A percentile compares a stretch with the other conserved stretches of the same genome.
Conservation (phyloP, 306 rosid species). For the Rosa multiflora region DNA sequence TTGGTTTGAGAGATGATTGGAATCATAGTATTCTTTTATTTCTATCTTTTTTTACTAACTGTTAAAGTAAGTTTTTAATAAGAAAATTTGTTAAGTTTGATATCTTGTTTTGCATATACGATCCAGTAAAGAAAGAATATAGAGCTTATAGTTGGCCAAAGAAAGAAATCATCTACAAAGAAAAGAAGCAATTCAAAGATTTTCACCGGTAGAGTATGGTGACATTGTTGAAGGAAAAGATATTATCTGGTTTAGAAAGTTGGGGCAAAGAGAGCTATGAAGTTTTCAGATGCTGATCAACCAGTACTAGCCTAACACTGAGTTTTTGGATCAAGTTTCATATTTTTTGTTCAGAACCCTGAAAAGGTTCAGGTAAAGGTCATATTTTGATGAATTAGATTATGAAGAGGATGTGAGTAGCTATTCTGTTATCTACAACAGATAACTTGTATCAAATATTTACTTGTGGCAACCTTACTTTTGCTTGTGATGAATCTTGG, state of each 20-base stretch:
- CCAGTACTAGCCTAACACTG: constrained; percentile 77
- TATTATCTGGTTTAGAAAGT: constrained; percentile 84
- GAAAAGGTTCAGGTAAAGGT: constrained; percentile 95
- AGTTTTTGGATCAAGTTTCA: constrained; percentile 80
- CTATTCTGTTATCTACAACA: constrained; percentile 24
- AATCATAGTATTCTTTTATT: constrained; percentile 29
- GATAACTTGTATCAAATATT: constrained; percentile 16
- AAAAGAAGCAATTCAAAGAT: constrained; percentile 75
- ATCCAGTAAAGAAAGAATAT: constrained; percentile 97
- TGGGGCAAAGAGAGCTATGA: constrained; percentile 96
- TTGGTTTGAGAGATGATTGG: constrained; percentile 43
- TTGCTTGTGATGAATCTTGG: constrained; percentile 23
- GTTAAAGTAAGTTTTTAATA: constrained; percentile 35
- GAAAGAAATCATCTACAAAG: constrained; percentile 94
- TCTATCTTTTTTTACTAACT: constrained; percentile 27
- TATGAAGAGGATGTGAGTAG: constrained; percentile 60
- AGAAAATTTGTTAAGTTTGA: constrained; percentile 67
- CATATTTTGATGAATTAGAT: constrained; percentile 64
- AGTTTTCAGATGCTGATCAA: constrained; percentile 89
- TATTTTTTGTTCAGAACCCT: constrained; percentile 76
- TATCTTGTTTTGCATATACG: constrained; percentile 94
- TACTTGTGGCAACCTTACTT: constrained; percentile 23
- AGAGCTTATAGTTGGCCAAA: constrained; percentile 99
- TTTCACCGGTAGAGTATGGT: constrained; percentile 77
- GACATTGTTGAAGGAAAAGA: constrained; percentile 89